Evolutionary conservation across 768 basidiomycete genomes (phyloP).

Genomic region (Imleria badia): DNA sequence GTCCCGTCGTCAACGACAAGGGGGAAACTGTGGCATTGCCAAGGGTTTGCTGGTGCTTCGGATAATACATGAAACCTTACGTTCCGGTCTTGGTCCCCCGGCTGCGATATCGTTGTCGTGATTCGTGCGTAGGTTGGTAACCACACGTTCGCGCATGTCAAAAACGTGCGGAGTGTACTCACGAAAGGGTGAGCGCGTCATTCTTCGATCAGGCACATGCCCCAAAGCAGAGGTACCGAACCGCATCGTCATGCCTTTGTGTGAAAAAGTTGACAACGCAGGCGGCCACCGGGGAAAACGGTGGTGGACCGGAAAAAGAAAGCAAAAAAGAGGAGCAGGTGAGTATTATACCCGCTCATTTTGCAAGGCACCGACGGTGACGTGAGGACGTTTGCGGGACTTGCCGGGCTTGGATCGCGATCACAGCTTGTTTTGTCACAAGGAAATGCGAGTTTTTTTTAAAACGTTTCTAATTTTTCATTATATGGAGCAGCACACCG

Average conservation of each 20-base stretch:
- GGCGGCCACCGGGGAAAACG: constrained; percentile 3
- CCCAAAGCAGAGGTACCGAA: not conserved
- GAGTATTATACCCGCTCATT: not conserved
- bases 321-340: not conserved
- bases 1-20: not conserved
- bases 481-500: constrained; percentile 1
- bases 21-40: not conserved
- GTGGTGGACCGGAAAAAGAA: not conserved
- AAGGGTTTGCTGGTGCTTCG: constrained; percentile 2
- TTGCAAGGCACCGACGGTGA: constrained; percentile 24
- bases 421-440: constrained; percentile 8
- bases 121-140: constrained; percentile 1
- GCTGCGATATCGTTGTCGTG: not conserved
- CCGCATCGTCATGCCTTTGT: constrained; percentile 8
- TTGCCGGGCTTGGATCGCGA: constrained; percentile 27
- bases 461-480: not conserved
- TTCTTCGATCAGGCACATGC: constrained; percentile 9
- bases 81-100: constrained; percentile 1
- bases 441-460: not conserved
- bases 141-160: constrained; percentile 8
- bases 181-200: constrained; percentile 2
- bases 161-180: constrained; percentile 10
- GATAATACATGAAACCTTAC: constrained; percentile 12
- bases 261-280: constrained; percentile 5
- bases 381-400: constrained; percentile 14